Percentiles rank a stretch among this genome's conserved stretches.
Evolutionary conservation across 345 rosid species (phyloP).

Genomic region (Alliaria petiolata): DNA sequence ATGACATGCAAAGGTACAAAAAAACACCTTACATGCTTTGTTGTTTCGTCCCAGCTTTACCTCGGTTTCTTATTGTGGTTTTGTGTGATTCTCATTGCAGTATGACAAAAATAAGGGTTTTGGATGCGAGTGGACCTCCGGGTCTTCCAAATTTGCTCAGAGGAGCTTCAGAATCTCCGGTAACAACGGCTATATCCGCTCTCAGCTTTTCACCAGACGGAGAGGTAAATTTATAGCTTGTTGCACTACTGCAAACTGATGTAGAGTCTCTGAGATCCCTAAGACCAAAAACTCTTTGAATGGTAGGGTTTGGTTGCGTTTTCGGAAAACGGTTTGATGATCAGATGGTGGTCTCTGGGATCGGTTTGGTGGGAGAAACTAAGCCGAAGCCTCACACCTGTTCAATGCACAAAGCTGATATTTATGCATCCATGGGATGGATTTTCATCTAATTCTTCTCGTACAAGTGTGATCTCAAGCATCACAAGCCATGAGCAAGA

Average conservation of each 20-base stretch:
- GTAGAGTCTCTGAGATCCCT: neutral
- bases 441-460: conserved; percentile 66
- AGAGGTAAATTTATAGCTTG: conserved; percentile 66
- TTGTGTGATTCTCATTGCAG: conserved; percentile 33
- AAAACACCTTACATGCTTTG: neutral
- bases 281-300: conserved; percentile 5
- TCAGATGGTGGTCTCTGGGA: conserved; percentile 94
- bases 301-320: conserved; percentile 83
- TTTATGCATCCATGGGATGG: conserved; percentile 91
- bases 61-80: neutral
- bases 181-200: conserved; percentile 68
- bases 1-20: conserved; percentile 86
- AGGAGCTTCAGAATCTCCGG: conserved; percentile 46
- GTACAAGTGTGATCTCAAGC: conserved; percentile 76
- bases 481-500: conserved; percentile 46
- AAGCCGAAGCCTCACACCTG: conserved; percentile 73
- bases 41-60: neutral
- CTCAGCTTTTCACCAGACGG: conserved; percentile 90
- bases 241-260: neutral
- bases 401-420: conserved; percentile 85
- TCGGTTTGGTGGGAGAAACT: conserved; percentile 97
- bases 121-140: conserved; percentile 91
- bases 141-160: conserved; percentile 75
- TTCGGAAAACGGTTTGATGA: conserved; percentile 87
- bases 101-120: conserved; percentile 65